Evolutionary conservation across 2,329 filamentous ascomycete species (phyloP), one percentile per base, ranked within the genome.

Genomic region (Aspergillus neotritici): DNA sequence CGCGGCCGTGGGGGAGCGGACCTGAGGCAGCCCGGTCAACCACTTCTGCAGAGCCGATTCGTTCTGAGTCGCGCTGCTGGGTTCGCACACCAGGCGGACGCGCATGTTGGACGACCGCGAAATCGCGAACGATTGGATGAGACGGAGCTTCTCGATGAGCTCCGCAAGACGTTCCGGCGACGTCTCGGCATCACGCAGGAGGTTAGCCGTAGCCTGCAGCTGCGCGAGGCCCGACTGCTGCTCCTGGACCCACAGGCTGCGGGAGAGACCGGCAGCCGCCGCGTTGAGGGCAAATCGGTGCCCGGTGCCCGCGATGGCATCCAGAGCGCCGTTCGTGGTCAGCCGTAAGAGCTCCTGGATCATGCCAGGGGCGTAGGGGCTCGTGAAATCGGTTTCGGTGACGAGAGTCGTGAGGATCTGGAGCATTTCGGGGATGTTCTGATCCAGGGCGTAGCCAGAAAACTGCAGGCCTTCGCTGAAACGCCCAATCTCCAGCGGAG

Each of bases 141-240:
- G 70, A 66, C 94, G 93, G 34, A 98, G 77, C 63, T 94, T 93
- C 34, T 76, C 70, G 49, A 96, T 85, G 6, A 95, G 77, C 53
- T 89, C 84, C 47, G 77, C 74, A 9, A 94, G 76, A 35, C 79
- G 79, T 54, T 90, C 83, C 0, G 80, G 75, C 46, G 82, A 79
- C 0, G 79, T 77, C 34, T 87, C 79, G 25, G 82, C 83, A 12
- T 89, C 88, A 10, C 63, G 65, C n/a, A 72, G 57, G 29, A 98
- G 75, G 14, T 80, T 80, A 0, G 87, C 86, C 28, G 88, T 84
- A 30, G 94, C 76, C 66, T 93, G 86, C 39, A 97, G 81, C 63
- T 98, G 93, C 1, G 87, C 84, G 42, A 98, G 73, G n/a, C 93
- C 93, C 40, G 81, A 79, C n/a, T 90, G 84, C 66, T 94, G 87